These are phyloP conservation scores for Candida glaebosa DNA, from an alignment of 805 yeast genomes.

Conservation along the genomic window DNA sequence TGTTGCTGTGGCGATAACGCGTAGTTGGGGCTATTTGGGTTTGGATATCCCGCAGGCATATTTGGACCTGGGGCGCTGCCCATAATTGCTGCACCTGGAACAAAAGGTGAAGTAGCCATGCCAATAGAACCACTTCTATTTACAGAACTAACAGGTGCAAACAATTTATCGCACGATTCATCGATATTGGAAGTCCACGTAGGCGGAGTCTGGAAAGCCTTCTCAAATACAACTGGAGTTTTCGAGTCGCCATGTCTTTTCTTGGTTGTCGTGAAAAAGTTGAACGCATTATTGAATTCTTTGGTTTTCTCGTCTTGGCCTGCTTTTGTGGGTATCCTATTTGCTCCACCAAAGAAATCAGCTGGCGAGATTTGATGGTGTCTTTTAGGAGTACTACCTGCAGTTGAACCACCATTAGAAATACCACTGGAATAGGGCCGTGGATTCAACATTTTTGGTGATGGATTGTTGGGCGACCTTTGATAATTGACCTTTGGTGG, in stretches of 20 bases:
- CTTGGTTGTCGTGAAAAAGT: slow-evolving; percentile 48
- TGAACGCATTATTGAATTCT: slow-evolving; percentile 45
- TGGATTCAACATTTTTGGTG: slow-evolving; percentile 31
- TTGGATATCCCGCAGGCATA: slow-evolving; percentile 14
- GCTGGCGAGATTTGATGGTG: slow-evolving; percentile 38
- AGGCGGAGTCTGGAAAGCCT: slow-evolving; percentile 70
- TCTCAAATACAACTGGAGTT: slow-evolving; percentile 43
- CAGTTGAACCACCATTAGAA: slow-evolving; percentile 14
- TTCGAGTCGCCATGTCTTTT: slow-evolving; percentile 17
- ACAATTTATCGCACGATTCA: slow-evolving; percentile 50
- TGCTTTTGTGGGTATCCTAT: slow-evolving; percentile 35
- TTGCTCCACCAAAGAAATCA: slow-evolving; percentile 40
- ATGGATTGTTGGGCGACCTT: slow-evolving; percentile 25
- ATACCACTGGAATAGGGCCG: slow-evolving; percentile 27
- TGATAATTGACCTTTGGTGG: slow-evolving; percentile 23
- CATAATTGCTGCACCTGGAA: slow-evolving; percentile 29
- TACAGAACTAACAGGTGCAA: slow-evolving; percentile 37
- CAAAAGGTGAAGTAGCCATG: slow-evolving; percentile 22
- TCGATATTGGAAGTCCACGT: slow-evolving; percentile 67
- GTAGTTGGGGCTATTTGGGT: slow-evolving; percentile 18
- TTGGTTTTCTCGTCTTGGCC: slow-evolving; percentile 32
- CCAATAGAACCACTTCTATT: slow-evolving; percentile 10
- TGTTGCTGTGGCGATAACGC: slow-evolving; percentile 26
- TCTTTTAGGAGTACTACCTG: slow-evolving; percentile 20
- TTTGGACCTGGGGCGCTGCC: slow-evolving; percentile 12